Evolutionary conservation across 208 protist species (phyloP), one percentile per base, ranked within the genome.

Genomic region (Naegleria fowleri): DNA sequence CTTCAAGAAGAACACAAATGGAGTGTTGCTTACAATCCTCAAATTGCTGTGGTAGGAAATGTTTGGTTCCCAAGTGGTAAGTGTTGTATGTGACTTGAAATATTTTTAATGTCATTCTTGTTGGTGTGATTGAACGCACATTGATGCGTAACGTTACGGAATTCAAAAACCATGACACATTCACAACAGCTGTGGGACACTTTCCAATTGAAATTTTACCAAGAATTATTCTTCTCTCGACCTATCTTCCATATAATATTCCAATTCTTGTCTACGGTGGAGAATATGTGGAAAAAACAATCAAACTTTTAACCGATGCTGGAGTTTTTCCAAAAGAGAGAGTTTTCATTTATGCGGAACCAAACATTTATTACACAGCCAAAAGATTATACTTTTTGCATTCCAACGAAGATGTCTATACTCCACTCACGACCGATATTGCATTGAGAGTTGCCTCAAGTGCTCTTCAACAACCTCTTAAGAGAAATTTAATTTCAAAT

Each of bases 141-240:
- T 67, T 67, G 4, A 29, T 67, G 43, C 43, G n/a, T n/a, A n/a
- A n/a, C n/a, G n/a, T n/a, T n/a, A n/a, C n/a, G n/a, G n/a, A n/a
- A n/a, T n/a, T n/a, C 43, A 48, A 48, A 9, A 48, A 48, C 43
- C 1, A 48, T 48, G 7, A 48, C 43, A 48, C n/a, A n/a, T n/a
- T n/a, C n/a, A 48, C 43, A 48, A 48, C 43, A 67, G 55, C 55
- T 29, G 6, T 79, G 19, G 67, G 67, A 79, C 67, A 79, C n/a
- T 79, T 79, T 79, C 67, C 67, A 79, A 79, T 36, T 79, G 67
- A 79, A 79, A 79, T 79, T 79, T 33, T 79, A 36, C 25, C 25
- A 13, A 79, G 67, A 79, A 36, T 79, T 79, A 13, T 79, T 13
- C n/a, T 79, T 7, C n/a, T 79, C 19, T 13, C 19, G 6, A 29